Percentiles rank a stretch among this genome's conserved stretches.
phyloP scores from a whole-genome alignment of 495 filamentous ascomycete genomes.

The Peziza echinospora region DNA sequence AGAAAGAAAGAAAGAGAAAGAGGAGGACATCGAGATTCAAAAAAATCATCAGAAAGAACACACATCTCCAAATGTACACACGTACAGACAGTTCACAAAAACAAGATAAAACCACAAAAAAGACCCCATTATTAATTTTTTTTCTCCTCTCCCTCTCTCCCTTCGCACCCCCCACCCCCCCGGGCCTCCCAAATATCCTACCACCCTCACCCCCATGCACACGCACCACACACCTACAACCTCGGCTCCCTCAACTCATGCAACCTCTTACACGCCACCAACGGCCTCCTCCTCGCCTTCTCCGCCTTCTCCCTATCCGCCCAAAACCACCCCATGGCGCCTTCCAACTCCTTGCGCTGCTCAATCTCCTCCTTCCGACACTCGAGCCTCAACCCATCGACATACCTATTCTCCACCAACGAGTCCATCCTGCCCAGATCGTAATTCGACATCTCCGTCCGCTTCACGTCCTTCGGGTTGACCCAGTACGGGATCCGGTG shows the following conservation, averaged over 20 bases:
- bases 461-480: constrained; percentile 49
- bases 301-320: constrained; percentile 59
- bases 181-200: no score
- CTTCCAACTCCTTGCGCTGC: constrained; percentile 44
- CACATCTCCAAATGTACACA: no score
- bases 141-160: no score
- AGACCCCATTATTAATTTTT: no score
- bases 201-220: background rate
- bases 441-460: constrained; percentile 28
- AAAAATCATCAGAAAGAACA: no score
- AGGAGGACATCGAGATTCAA: no score
- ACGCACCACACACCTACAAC: constrained; percentile 2
- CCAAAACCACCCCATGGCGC: constrained; percentile 78
- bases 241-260: constrained; percentile 11
- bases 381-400: constrained; percentile 38
- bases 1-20: no score
- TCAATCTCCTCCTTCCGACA: constrained; percentile 50
- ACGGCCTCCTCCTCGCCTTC: constrained; percentile 36
- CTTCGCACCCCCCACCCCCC: no score
- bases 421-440: constrained; percentile 56
- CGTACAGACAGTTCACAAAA: no score
- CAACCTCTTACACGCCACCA: constrained; percentile 19
- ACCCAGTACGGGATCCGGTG: constrained; percentile 65
- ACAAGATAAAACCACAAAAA: no score
- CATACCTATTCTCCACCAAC: constrained; percentile 48